These are phyloP conservation scores for Rosa chinensis DNA, from an alignment of 306 rosid species.

Conservation along the genomic window DNA sequence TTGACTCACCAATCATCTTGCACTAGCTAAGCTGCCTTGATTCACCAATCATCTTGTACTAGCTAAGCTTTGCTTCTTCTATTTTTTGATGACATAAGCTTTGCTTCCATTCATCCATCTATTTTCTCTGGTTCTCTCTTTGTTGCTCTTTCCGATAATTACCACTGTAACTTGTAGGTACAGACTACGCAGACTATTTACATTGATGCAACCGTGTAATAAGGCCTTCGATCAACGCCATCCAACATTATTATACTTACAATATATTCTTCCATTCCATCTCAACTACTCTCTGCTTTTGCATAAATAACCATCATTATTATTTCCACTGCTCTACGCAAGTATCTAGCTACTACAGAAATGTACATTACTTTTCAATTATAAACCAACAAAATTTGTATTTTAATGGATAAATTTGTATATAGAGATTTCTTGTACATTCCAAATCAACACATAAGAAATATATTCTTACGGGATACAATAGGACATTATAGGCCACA, in stretches of 20 bases:
- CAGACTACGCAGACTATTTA: background rate
- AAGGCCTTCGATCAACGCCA: background rate
- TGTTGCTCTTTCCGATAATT: background rate
- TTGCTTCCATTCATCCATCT: background rate
- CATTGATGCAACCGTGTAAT: background rate
- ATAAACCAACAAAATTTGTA: background rate
- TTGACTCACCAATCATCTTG: constrained; percentile 4
- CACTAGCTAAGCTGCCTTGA: too few species aligned
- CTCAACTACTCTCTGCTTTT: background rate
- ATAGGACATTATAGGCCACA: background rate
- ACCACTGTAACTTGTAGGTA: background rate
- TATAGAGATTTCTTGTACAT: background rate
- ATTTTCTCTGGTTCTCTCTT: background rate
- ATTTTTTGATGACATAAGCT: background rate
- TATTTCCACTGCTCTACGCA: background rate
- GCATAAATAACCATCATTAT: background rate
- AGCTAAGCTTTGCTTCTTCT: too few species aligned
- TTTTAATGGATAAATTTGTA: background rate
- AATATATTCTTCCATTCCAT: background rate
- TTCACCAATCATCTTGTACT: too few species aligned
- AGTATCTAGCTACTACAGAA: background rate
- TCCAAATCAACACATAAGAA: background rate
- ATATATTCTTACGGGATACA: background rate
- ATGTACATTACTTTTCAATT: background rate
- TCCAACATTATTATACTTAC: background rate